Base-by-base conservation (phyloP, 2,329 filamentous ascomycete species). In the Beauveria asiatica region DNA sequence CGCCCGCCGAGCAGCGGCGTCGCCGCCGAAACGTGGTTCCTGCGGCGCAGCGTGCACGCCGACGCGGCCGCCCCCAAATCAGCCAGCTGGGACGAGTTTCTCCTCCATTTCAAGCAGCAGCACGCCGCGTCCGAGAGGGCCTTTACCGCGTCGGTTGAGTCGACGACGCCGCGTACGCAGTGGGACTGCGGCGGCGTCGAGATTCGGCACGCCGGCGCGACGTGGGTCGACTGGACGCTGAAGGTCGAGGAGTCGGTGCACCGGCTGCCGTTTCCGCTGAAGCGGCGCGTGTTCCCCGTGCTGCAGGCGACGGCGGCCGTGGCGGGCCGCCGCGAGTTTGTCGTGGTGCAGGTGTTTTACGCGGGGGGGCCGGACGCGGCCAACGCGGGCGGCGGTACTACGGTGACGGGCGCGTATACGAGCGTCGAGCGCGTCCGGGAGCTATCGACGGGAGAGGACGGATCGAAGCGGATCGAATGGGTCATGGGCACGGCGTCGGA, bases 401-500 rank as follows among this genome's bases (percentile, higher is more conserved):
- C 82, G 3, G 80, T 85, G 8, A 71, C 80, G 33, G 88, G 82
- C 4, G 75, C 76, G 10, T 91, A 90, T 66, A 82, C 78, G 30
- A 86, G 83, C 64, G 76, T 91, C 1, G 88, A 92, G 74, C 74
- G 82, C 50, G 73, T 88, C 39, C 73, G 79, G 60, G 74, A 78
- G 66, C 62, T 80, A 13, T 13, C 30, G 5, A 23, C 46, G 37
- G 69, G 66, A 4, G 68, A 66, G 1, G 70, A 74, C 19, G 63
- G 44, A 7, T 21, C 49, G 16, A 54, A n/a, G 33, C 33, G 44
- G 25, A 78, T 89, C 51, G 85, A 88, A 71, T 94, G 89, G 89
- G 76, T 87, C 61, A 92, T 93, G 87, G 87, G 84, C 9, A 92
- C 89, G 10, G 82, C 85, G 11, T 88, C 85, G 62, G 83, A 92